These are phyloP conservation scores for Paraphaeosphaeria minitans DNA, from an alignment of 2,329 filamentous ascomycete genomes.

Conservation along the genomic window DNA sequence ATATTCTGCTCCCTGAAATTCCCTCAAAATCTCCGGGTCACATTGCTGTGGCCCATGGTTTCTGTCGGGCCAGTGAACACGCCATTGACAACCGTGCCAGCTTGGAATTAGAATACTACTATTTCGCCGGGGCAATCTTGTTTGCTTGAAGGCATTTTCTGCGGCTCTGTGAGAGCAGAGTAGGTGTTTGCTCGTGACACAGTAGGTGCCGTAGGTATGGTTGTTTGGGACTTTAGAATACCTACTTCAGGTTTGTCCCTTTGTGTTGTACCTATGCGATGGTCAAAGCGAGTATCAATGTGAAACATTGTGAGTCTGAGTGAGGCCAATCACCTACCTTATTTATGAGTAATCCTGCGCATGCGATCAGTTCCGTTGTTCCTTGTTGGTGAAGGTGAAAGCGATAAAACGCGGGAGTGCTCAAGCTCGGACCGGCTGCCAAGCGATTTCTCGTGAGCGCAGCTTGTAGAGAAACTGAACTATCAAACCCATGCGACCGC, in stretches of 20 bases:
- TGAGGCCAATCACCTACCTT: no score
- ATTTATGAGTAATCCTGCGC: no score
- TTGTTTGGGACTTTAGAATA: no score
- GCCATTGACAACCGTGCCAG: not conserved
- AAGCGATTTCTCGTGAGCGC: slow-evolving; percentile 16
- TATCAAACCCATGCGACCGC: slow-evolving; percentile 23
- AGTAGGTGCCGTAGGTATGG: no score
- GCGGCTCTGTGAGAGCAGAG: no score
- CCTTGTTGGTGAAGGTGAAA: not conserved
- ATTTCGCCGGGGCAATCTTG: not conserved
- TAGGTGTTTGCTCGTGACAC: no score
- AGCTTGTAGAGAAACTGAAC: slow-evolving; percentile 10
- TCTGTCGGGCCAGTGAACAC: not conserved
- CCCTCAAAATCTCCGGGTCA: not conserved
- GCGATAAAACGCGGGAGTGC: not conserved
- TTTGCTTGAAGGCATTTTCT: not conserved
- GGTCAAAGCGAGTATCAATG: no score
- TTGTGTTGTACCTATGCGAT: no score
- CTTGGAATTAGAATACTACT: not conserved
- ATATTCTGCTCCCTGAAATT: not conserved
- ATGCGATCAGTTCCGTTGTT: not conserved
- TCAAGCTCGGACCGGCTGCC: not conserved
- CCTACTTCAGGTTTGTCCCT: no score
- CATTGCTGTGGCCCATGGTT: not conserved
- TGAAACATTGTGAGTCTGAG: no score